These are phyloP conservation scores for Biscutella laevigata DNA, from an alignment of 441 rosid genomes.

Conservation along the genomic window DNA sequence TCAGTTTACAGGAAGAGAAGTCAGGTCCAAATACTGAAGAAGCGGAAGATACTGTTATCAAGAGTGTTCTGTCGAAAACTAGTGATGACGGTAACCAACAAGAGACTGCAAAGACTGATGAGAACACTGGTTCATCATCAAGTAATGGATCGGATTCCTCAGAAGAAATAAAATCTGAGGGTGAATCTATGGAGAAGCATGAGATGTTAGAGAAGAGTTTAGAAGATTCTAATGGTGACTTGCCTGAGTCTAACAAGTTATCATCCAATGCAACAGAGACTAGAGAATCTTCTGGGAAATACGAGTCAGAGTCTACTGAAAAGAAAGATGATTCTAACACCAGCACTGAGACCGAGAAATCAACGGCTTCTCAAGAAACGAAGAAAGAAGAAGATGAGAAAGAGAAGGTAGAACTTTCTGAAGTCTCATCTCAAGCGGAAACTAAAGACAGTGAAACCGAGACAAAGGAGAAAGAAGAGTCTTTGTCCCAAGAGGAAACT, in stretches of 20 bases:
- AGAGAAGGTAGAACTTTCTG: slow-evolving; percentile 16
- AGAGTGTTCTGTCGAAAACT: slow-evolving; percentile 28
- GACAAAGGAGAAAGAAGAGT: background rate
- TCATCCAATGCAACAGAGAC: too few species aligned
- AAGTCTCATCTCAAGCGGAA: slow-evolving; percentile 17
- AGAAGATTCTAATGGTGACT: slow-evolving; percentile 27
- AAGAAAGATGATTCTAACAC: slow-evolving; percentile 17
- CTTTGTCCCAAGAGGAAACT: background rate
- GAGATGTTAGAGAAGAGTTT: slow-evolving; percentile 13
- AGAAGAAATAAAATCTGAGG: slow-evolving; percentile 18
- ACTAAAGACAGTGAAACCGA: background rate
- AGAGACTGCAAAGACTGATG: background rate
- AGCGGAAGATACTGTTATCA: slow-evolving; percentile 24
- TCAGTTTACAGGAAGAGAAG: background rate
- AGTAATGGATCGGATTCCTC: slow-evolving; percentile 25
- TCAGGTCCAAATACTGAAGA: slow-evolving; percentile 29
- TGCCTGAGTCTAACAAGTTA: too few species aligned
- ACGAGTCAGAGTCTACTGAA: slow-evolving; percentile 23
- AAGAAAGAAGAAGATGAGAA: slow-evolving; percentile 1
- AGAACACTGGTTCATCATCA: slow-evolving; percentile 21
- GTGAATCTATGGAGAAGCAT: slow-evolving; percentile 30
- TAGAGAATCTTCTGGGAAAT: slow-evolving; percentile 25
- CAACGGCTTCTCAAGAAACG: background rate
- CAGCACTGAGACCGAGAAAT: slow-evolving; percentile 9
- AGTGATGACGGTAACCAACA: slow-evolving; percentile 22